Conservation (phyloP, 257 asterid species). For the Ocimum tenuiflorum region DNA sequence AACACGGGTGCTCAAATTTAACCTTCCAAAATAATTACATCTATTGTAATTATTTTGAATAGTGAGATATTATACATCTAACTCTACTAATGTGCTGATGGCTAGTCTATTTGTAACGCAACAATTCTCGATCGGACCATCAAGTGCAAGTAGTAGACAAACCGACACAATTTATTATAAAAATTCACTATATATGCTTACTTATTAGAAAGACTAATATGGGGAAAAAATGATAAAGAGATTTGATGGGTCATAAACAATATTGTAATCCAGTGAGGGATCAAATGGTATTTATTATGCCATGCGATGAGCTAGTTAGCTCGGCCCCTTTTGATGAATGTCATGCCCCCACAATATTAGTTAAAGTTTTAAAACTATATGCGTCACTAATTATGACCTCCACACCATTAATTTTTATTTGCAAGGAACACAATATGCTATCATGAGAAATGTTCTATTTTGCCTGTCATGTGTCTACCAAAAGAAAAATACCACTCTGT, state of each 20-base stretch:
- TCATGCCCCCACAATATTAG: conserved; percentile 6
- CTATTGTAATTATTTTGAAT: too few relatives aligned
- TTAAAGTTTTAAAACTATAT: neutral
- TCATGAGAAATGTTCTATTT: neutral
- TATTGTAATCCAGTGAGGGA: conserved; percentile 1
- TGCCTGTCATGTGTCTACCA: neutral
- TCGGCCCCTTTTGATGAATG: conserved; percentile 1
- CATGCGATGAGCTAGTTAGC: neutral
- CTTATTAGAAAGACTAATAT: too few relatives aligned
- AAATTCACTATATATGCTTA: too few relatives aligned
- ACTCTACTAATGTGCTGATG: too few relatives aligned
- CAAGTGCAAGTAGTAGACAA: too few relatives aligned
- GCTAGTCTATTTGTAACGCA: too few relatives aligned
- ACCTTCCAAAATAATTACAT: too few relatives aligned
- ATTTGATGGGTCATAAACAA: neutral
- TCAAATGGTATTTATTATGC: neutral
- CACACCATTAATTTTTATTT: neutral
- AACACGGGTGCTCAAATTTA: too few relatives aligned
- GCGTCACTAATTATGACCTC: conserved; percentile 1
- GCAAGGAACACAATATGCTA: neutral
- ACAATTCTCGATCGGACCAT: too few relatives aligned
- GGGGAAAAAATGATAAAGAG: too few relatives aligned
- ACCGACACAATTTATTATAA: too few relatives aligned
- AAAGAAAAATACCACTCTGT: neutral
- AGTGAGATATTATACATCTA: too few relatives aligned